Evolutionary conservation across 2,329 filamentous ascomycete species (phyloP), one percentile per base, ranked within the genome.

Genomic region (Fusarium anguioides): DNA sequence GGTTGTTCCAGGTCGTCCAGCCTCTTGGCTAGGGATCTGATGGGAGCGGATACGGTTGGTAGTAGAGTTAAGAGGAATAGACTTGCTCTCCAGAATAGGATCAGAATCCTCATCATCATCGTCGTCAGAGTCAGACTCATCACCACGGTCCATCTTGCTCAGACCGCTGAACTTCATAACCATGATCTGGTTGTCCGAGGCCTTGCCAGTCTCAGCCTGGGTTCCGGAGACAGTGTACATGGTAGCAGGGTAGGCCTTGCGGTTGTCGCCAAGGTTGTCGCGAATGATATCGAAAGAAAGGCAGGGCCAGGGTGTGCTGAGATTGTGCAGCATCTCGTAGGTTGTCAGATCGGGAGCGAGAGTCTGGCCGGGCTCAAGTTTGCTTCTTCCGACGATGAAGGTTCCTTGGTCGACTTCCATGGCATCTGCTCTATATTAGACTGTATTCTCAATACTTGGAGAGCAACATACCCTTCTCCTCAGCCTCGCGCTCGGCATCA

Each of bases 341-440:
- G 95, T 95, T n/a, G 92, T 93, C 60, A 92, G 85, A 80, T 99
- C 96, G 15, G 96, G 95, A 5, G 94, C 89, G 56, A 99, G 86
- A 7, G 93, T 94, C 83, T 98, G 94, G 72, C 94, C 95, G 14
- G 93, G 90, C 68, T 93, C 93, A 66, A 98, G 87, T 82, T 96
- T 95, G 78, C 94, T 93, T 74, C 96, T 89, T 67, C 96, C 96
- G 70, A 97, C 94, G 74, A 99, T 97, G 80, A 98, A 99, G 37
- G 94, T 97, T 77, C 92, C 90, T 75, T 95, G 91, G 80, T 98
- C 95, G 50, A 97, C 88, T 40, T 97, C 92, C 94, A 97, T 98
- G 47, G 90, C 91, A 74, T 89, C 89, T 86, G 18, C 15, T 42
- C 10, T 17, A 31, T 37, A 26, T 70, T 47, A 68, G 44, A 54